Conservation (phyloP, 805 yeast genomes). For the Kodamaea hsintzibuensis region DNA sequence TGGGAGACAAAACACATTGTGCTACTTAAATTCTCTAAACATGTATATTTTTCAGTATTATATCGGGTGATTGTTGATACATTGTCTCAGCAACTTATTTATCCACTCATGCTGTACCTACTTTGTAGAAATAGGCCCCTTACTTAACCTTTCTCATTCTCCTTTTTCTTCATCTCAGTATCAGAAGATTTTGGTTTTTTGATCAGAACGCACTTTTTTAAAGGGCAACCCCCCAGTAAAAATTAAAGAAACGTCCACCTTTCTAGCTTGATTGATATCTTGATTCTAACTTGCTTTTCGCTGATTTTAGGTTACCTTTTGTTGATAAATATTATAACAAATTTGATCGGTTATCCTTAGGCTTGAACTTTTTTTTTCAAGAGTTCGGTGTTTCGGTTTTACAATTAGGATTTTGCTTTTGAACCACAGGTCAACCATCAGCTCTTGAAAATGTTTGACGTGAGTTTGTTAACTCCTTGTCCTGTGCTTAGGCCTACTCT, state of each 20-base stretch:
- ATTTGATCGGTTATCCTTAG: not conserved
- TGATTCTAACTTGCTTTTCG: not conserved
- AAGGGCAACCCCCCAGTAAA: not conserved
- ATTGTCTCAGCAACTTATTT: not conserved
- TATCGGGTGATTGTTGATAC: not conserved
- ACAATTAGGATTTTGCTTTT: not conserved
- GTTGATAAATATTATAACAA: not conserved
- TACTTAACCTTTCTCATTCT: not conserved
- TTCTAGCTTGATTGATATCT: not conserved
- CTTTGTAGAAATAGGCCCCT: too few relatives aligned
- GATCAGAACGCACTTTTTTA: not conserved
- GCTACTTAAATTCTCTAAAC: not conserved
- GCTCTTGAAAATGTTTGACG: slow-evolving; percentile 1
- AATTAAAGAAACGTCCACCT: not conserved
- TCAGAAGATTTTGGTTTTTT: not conserved
- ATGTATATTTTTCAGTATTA: not conserved
- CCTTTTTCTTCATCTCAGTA: not conserved
- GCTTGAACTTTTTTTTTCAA: not conserved
- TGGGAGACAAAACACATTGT: not conserved
- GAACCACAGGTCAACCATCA: not conserved
- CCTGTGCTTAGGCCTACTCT: slow-evolving; percentile 48
- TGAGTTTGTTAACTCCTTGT: slow-evolving; percentile 18
- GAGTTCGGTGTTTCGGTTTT: not conserved
- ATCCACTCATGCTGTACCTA: too few relatives aligned
- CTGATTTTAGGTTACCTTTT: not conserved